A percentile compares a stretch with the other conserved stretches of the same genome.
These are phyloP conservation scores for Cyclotella sp. DNA, from an alignment of 108 stramenopile species.

Conservation along the genomic window DNA sequence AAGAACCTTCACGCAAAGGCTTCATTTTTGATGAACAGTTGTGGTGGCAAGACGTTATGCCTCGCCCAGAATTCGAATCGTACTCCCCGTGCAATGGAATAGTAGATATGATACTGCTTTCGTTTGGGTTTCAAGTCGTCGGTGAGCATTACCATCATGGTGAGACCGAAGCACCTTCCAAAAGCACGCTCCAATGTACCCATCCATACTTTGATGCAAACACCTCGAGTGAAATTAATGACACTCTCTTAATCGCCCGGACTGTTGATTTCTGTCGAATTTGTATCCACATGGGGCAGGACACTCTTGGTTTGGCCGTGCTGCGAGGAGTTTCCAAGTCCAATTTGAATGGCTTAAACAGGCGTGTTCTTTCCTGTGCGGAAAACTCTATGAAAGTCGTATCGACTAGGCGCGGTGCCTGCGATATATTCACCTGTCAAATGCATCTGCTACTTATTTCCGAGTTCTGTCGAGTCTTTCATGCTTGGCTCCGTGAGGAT, in stretches of 20 bases:
- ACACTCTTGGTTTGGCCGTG: constrained; percentile 29
- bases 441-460: constrained; percentile 28
- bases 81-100: not conserved
- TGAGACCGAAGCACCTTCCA: not conserved
- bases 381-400: constrained; percentile 7
- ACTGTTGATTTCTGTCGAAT: constrained; percentile 40
- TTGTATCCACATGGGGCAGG: constrained; percentile 47
- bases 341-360: constrained; percentile 5
- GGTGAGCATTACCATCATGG: not conserved
- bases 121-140: constrained; percentile 32
- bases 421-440: constrained; percentile 26
- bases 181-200: not conserved
- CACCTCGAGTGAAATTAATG: not conserved
- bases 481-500: constrained; percentile 8
- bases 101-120: constrained; percentile 24
- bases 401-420: constrained; percentile 19
- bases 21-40: constrained; percentile 29
- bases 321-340: not conserved
- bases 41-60: constrained; percentile 35
- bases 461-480: constrained; percentile 7
- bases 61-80: not conserved
- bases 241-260: constrained; percentile 21
- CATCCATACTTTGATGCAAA: not conserved
- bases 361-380: not conserved
- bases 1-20: not conserved